Conservation (phyloP, 2,329 filamentous ascomycete genomes). For the Paracamarosporium sp. region DNA sequence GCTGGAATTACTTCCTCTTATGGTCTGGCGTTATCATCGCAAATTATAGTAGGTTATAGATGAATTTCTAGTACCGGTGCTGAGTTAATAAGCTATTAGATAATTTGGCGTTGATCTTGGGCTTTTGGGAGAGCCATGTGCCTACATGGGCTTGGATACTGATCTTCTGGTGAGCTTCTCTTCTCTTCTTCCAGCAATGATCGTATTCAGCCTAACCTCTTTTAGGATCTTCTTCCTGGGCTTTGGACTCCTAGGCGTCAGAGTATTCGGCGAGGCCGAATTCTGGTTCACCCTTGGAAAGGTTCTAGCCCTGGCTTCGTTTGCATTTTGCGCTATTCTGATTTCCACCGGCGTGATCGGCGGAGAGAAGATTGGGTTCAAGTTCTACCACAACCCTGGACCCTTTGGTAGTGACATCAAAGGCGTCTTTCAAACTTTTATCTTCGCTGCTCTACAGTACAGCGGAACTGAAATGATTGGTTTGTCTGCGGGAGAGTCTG, state of each 20-base stretch:
- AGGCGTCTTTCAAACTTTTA: slow-evolving; percentile 17
- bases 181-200: background rate
- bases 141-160: background rate
- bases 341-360: slow-evolving; percentile 20
- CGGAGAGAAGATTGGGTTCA: slow-evolving; percentile 22
- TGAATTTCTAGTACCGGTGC: background rate
- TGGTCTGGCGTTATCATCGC: background rate
- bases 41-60: background rate
- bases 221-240: background rate
- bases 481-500: slow-evolving; percentile 17
- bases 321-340: slow-evolving; percentile 23
- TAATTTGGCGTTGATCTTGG: background rate
- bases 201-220: background rate
- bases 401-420: slow-evolving; percentile 25
- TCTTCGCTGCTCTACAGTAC: slow-evolving; percentile 18
- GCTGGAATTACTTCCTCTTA: background rate
- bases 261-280: background rate
- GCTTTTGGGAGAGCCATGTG: background rate
- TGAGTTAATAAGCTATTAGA: background rate
- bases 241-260: background rate
- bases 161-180: background rate
- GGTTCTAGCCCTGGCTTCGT: slow-evolving; percentile 18
- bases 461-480: slow-evolving; percentile 25
- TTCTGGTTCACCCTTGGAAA: slow-evolving; percentile 13
- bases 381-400: slow-evolving; percentile 21